Evolutionary conservation across 2,329 filamentous ascomycete genomes (phyloP).

Genomic region (Epichloe uncinata): DNA sequence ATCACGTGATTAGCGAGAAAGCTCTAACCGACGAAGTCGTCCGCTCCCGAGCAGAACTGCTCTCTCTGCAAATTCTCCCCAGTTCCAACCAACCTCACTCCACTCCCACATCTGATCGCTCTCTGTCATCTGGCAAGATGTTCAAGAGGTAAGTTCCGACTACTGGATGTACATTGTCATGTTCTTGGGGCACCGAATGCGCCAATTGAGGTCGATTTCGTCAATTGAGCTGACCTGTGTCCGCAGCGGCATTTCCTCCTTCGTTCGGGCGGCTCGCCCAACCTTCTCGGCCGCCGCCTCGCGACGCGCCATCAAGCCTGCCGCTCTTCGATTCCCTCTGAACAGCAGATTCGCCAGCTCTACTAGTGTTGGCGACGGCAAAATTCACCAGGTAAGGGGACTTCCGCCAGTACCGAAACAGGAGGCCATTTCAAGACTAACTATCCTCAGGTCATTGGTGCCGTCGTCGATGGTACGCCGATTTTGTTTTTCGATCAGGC

Average conservation of each 20-base stretch:
- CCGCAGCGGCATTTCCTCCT: constrained; percentile 52
- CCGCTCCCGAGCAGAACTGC: constrained; percentile 33
- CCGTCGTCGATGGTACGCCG: constrained; percentile 89
- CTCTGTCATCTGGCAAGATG: constrained; percentile 62
- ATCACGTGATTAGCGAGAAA: constrained; percentile 28
- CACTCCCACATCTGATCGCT: constrained; percentile 47
- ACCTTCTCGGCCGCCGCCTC: constrained; percentile 43
- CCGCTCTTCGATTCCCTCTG: constrained; percentile 40
- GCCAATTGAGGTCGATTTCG: constrained; percentile 39
- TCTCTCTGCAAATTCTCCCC: constrained; percentile 36
- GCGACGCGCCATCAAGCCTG: constrained; percentile 44
- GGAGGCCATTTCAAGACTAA: constrained; percentile 16
- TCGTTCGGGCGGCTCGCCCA: constrained; percentile 49
- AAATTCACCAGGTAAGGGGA: constrained; percentile 53
- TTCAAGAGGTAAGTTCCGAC: constrained; percentile 59
- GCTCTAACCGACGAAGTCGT: constrained; percentile 31
- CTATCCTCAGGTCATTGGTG: constrained; percentile 79
- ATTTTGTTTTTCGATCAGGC: constrained; percentile 3
- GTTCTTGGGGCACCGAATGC: constrained; percentile 10
- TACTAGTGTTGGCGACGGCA: constrained; percentile 45
- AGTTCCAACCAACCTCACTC: constrained; percentile 39
- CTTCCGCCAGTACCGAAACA: constrained; percentile 2
- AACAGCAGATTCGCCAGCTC: constrained; percentile 48
- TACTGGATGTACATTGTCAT: constrained; percentile 17
- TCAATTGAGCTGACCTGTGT: constrained; percentile 31